Percentiles rank a stretch among this genome's conserved stretches.
Conservation (phyloP, 148 eudicot genomes). For the Cornus florida region DNA sequence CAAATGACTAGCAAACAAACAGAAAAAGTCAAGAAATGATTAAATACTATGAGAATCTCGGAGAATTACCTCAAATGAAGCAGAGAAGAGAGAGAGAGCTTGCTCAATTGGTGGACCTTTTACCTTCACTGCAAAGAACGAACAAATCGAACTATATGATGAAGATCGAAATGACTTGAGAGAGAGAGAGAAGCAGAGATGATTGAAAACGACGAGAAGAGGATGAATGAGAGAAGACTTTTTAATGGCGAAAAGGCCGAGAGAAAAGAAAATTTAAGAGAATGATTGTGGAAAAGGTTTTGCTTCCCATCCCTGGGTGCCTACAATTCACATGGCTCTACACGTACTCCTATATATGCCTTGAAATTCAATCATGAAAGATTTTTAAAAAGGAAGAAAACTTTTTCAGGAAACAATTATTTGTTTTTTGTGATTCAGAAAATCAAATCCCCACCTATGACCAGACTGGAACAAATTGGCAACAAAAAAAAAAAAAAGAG, state of each 20-base stretch:
- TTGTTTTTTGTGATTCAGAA: not conserved
- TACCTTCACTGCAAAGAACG: not conserved
- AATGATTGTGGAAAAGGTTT: slow-evolving; percentile 1
- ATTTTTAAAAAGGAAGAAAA: not conserved
- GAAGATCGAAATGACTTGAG: no score
- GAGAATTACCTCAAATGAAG: not conserved
- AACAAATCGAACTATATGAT: not conserved
- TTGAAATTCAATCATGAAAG: not conserved
- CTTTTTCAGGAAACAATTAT: not conserved
- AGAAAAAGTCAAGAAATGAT: not conserved
- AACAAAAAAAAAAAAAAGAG: no score
- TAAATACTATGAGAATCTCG: not conserved
- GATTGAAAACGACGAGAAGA: not conserved
- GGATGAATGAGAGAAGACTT: not conserved
- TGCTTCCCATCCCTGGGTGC: not conserved
- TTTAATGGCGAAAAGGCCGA: not conserved
- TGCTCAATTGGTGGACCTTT: not conserved
- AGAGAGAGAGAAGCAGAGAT: no score
- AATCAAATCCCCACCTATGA: not conserved
- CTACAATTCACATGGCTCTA: not conserved
- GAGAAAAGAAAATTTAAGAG: not conserved
- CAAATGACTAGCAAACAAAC: not conserved
- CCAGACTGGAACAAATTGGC: not conserved
- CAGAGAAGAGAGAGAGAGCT: not conserved
- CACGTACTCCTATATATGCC: not conserved